Percentiles rank a stretch among this genome's conserved stretches.
These are phyloP conservation scores for Picochlorum sp. DNA, from an alignment of 139 green algal species.

Conservation along the genomic window DNA sequence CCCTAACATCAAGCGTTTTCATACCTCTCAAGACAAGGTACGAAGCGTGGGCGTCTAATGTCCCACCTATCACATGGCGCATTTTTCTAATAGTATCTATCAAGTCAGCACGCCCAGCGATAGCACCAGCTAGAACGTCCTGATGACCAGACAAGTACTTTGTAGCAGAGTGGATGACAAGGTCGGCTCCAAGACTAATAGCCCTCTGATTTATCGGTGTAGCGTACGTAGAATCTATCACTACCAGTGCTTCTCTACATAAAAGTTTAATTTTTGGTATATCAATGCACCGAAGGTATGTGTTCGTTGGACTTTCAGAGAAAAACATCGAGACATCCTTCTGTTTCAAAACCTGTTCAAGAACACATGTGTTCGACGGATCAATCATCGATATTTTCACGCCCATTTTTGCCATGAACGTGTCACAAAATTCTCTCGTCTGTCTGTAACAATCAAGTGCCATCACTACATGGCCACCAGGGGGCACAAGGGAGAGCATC, in stretches of 20 bases:
- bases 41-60: slow-evolving; percentile 89
- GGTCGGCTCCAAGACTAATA: slow-evolving; percentile 81
- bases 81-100: slow-evolving; percentile 74
- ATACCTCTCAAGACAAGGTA: slow-evolving; percentile 95
- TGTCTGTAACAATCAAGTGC: slow-evolving; percentile 98
- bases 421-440: slow-evolving; percentile 97
- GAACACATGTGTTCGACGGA: slow-evolving; percentile 71
- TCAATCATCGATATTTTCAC: slow-evolving; percentile 91
- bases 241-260: slow-evolving; percentile 73
- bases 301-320: slow-evolving; percentile 96
- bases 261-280: slow-evolving; percentile 67
- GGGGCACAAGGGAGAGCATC: slow-evolving; percentile 91
- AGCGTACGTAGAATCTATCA: slow-evolving; percentile 94
- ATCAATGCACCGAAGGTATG: slow-evolving; percentile 97
- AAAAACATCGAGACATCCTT: slow-evolving; percentile 87
- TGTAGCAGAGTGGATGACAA: slow-evolving; percentile 96
- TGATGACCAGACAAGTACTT: slow-evolving; percentile 99
- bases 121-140: slow-evolving; percentile 86
- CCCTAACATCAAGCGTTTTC: slow-evolving; percentile 94
- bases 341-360: slow-evolving; percentile 61
- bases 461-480: slow-evolving; percentile 94
- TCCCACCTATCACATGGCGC: slow-evolving; percentile 96
- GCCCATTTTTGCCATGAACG: slow-evolving; percentile 94
- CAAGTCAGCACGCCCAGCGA: slow-evolving; percentile 70
- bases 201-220: slow-evolving; percentile 85